These are phyloP conservation scores for Ophiostoma triangulosporum DNA, from an alignment of 2,329 filamentous ascomycete genomes.

Conservation along the genomic window DNA sequence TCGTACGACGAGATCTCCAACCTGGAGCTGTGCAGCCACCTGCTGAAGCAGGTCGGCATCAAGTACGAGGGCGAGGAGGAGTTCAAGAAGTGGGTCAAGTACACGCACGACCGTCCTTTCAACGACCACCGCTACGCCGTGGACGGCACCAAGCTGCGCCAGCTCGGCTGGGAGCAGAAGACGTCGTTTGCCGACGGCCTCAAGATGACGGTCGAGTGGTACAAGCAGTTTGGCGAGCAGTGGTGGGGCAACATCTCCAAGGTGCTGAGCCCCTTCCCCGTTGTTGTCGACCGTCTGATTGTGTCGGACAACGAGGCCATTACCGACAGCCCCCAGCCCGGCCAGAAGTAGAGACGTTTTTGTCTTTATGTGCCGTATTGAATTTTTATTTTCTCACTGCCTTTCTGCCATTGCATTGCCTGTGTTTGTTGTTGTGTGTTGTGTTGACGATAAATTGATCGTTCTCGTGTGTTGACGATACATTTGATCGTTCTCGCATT, in stretches of 20 bases:
- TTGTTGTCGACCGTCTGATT: conserved; percentile 41
- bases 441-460: no score
- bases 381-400: no score
- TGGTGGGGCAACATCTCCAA: conserved; percentile 64
- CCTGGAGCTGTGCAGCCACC: conserved; percentile 49
- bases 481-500: no score
- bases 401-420: neutral
- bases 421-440: neutral
- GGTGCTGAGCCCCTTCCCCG: conserved; percentile 54
- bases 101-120: conserved; percentile 66
- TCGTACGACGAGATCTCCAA: conserved; percentile 70
- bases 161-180: conserved; percentile 57
- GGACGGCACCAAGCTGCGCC: conserved; percentile 52
- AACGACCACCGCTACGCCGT: conserved; percentile 64
- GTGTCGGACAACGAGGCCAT: conserved; percentile 35
- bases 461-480: no score
- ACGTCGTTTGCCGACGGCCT: conserved; percentile 52
- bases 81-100: conserved; percentile 53
- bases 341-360: conserved; percentile 4
- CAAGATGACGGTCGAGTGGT: conserved; percentile 55
- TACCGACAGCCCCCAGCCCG: conserved; percentile 19
- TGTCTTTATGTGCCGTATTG: neutral
- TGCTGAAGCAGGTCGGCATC: conserved; percentile 50
- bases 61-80: conserved; percentile 35
- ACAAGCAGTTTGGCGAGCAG: conserved; percentile 46